Percentiles rank a stretch among this genome's conserved stretches.
Evolutionary conservation across 176 grass and related monocot species (phyloP).

Genomic region (bread wheat (Triticum aestivum)): IWGSC_CS_RefSeq_v2.1 NC_057800.1:187667685-187668184

Average conservation of each 20-base stretch:
- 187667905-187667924: conserved; percentile 46
- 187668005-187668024: not conserved
- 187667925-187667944: not conserved
- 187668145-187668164: no score
- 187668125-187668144: not conserved
- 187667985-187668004: conserved; percentile 19
- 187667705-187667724: not conserved
- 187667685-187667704: not conserved
- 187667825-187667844: conserved; percentile 23
- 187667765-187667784: not conserved
- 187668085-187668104: not conserved
- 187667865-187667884: conserved; percentile 95
- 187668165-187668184: no score
- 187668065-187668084: conserved; percentile 10
- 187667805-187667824: not conserved
- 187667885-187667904: conserved; percentile 54
- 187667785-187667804: not conserved
- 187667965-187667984: not conserved
- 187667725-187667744: not conserved
- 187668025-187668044: not conserved
- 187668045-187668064: not conserved
- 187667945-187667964: not conserved
- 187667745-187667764: not conserved
- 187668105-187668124: not conserved
- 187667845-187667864: conserved; percentile 95